These are phyloP conservation scores for Cajanus cajan DNA, from an alignment of 306 rosid species.

Conservation along the genomic window DNA sequence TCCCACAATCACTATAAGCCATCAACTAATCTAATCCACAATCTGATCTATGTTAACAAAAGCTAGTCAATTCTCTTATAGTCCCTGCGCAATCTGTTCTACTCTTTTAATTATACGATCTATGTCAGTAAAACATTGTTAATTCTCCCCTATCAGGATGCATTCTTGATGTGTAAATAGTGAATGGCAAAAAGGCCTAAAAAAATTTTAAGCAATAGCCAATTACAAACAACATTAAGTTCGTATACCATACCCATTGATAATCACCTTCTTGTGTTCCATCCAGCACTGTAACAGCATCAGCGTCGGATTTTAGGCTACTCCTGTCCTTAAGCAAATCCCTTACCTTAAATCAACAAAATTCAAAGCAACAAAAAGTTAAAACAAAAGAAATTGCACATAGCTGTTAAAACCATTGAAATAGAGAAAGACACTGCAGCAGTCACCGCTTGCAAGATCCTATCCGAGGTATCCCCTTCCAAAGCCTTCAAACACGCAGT, in stretches of 20 bases:
- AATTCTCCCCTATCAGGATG: constrained; percentile 17
- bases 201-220: not conserved
- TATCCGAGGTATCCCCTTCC: constrained; percentile 76
- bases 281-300: constrained; percentile 82
- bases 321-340: constrained; percentile 69
- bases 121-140: not conserved
- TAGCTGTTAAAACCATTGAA: constrained; percentile 10
- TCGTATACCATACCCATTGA: constrained; percentile 77
- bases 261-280: constrained; percentile 96
- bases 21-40: constrained; percentile 3
- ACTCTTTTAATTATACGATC: not conserved
- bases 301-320: constrained; percentile 49
- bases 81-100: not conserved
- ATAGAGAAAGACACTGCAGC: not conserved
- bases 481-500: constrained; percentile 92
- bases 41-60: not conserved
- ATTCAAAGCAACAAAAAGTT: not conserved
- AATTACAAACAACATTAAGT: constrained; percentile 3
- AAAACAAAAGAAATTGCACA: not conserved
- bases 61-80: constrained; percentile 8
- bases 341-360: constrained; percentile 59
- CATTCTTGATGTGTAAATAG: constrained; percentile 10
- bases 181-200: not conserved
- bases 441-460: constrained; percentile 84
- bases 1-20: constrained; percentile 17